Conservation (phyloP, 345 rosid species). For the Pistacia vera region DNA sequence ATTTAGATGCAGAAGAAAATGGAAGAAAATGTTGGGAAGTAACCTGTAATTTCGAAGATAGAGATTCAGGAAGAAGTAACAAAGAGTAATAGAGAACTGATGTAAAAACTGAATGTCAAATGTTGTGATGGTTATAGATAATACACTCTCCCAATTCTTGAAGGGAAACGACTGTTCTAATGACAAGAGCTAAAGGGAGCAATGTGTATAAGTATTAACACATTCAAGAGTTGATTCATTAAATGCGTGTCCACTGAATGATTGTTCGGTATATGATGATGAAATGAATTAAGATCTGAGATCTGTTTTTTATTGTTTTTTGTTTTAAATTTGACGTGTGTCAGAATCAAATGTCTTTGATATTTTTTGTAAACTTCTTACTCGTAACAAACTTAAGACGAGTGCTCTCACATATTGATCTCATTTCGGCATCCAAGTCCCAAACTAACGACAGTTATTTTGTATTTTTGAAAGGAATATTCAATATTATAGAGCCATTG, state of each 20-base stretch:
- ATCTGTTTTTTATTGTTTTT: not conserved
- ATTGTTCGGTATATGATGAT: no score
- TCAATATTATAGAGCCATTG: slow-evolving; percentile 71
- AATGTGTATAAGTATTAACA: no score
- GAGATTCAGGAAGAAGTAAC: not conserved
- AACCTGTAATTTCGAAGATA: not conserved
- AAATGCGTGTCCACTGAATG: no score
- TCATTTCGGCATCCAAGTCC: not conserved
- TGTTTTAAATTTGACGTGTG: no score
- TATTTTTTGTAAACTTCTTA: not conserved
- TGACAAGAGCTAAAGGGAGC: no score
- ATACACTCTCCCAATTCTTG: no score
- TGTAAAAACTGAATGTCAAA: no score
- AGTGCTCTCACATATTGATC: not conserved
- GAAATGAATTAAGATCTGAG: no score
- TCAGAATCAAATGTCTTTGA: not conserved
- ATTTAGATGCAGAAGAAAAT: not conserved
- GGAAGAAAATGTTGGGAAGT: not conserved
- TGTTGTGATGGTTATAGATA: no score
- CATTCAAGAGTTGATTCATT: no score
- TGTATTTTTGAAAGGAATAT: slow-evolving; percentile 46
- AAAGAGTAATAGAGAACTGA: not conserved
- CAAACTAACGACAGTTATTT: slow-evolving; percentile 11
- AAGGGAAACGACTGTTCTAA: no score
- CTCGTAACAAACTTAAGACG: not conserved